These are phyloP conservation scores for Clonostachys rhizophaga DNA, from an alignment of 2,329 filamentous ascomycete genomes.

Conservation along the genomic window DNA sequence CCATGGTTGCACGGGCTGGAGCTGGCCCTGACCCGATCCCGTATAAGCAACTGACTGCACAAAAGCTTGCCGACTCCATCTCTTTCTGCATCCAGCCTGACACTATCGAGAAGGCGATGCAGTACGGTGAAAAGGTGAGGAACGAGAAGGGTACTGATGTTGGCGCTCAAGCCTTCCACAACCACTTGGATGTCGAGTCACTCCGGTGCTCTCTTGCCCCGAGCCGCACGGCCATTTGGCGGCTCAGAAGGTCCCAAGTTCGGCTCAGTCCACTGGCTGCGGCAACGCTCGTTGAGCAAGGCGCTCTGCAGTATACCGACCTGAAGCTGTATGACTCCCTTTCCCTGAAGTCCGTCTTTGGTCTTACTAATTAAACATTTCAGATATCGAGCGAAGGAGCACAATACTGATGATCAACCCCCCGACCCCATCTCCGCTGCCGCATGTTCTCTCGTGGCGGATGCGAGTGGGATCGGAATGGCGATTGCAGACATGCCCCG, in stretches of 20 bases:
- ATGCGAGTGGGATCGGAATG: constrained; percentile 76
- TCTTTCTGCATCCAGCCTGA: constrained; percentile 53
- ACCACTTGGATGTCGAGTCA: constrained; percentile 61
- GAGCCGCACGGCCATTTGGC: constrained; percentile 68
- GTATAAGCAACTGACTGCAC: constrained; percentile 61
- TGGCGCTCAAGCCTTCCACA: constrained; percentile 66
- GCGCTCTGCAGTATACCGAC: constrained; percentile 62
- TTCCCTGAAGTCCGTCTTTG: neutral
- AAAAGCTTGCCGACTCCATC: constrained; percentile 63
- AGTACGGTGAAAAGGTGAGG: constrained; percentile 60
- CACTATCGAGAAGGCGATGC: constrained; percentile 48
- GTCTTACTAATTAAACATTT: constrained; percentile 5
- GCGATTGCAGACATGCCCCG: constrained; percentile 71
- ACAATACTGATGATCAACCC: constrained; percentile 74
- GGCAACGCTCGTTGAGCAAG: constrained; percentile 60
- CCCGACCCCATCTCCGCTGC: constrained; percentile 76
- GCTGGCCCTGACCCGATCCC: constrained; percentile 69
- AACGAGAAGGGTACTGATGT: constrained; percentile 60
- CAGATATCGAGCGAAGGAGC: constrained; percentile 54
- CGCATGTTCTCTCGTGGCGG: constrained; percentile 73
- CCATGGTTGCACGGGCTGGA: constrained; percentile 68
- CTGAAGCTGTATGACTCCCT: constrained; percentile 59
- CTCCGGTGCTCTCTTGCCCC: constrained; percentile 68
- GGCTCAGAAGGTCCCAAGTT: constrained; percentile 62
- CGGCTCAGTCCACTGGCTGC: constrained; percentile 70